These are phyloP conservation scores for Ogataea sp. DNA, from an alignment of 805 yeast species.

Conservation along the genomic window DNA sequence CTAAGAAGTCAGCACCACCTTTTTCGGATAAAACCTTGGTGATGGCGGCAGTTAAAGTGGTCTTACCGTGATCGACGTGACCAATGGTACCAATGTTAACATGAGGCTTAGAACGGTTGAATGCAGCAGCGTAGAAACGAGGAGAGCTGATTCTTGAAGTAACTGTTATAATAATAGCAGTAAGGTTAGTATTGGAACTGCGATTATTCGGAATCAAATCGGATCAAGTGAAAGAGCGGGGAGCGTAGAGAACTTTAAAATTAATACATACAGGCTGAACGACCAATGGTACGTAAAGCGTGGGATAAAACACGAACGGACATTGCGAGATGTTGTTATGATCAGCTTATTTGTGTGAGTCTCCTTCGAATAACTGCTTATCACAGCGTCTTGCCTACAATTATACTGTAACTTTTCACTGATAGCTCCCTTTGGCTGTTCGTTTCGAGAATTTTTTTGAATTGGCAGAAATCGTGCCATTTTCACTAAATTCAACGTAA, in stretches of 20 bases:
- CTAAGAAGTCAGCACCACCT: conserved; percentile 93
- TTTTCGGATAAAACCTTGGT: conserved; percentile 83
- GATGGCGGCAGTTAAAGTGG: conserved; percentile 97
- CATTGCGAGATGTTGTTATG: too few relatives aligned
- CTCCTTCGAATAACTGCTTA: not conserved
- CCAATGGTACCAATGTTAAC: conserved; percentile 97
- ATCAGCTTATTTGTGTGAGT: too few relatives aligned
- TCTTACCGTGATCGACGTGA: conserved; percentile 98
- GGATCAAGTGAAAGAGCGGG: too few relatives aligned
- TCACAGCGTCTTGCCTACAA: too few relatives aligned
- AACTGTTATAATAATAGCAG: conserved; percentile 3
- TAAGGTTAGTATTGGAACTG: not conserved
- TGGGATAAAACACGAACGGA: conserved; percentile 22
- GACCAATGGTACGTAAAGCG: conserved; percentile 21
- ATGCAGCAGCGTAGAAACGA: conserved; percentile 52
- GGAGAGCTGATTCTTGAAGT: conserved; percentile 10
- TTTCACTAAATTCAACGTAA: too few relatives aligned
- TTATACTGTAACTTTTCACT: conserved; percentile 4
- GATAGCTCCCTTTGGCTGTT: not conserved
- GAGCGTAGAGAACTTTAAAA: too few relatives aligned
- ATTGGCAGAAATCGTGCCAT: not conserved
- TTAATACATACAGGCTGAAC: conserved; percentile 11
- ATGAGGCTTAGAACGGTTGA: conserved; percentile 94
- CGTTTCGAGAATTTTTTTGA: not conserved
- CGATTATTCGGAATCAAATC: too few relatives aligned